Conservation (phyloP, 441 rosid genomes). For the Gossypium davidsonii region DNA sequence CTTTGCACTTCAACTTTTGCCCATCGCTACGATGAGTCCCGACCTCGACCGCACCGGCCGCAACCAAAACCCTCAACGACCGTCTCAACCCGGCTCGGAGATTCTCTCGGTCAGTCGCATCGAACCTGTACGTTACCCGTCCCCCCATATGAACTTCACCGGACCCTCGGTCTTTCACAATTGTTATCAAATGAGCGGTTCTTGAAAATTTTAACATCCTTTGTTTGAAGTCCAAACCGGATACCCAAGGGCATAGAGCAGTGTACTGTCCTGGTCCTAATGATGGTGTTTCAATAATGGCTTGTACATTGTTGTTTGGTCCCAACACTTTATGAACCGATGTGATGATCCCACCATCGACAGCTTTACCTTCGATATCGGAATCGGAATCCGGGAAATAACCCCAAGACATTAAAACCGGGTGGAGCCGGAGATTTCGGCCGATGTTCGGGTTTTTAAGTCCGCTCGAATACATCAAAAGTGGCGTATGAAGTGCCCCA, state of each 20-base stretch:
- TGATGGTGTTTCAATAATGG: conserved; percentile 74
- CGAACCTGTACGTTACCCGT: conserved; percentile 38
- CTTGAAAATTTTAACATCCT: conserved; percentile 66
- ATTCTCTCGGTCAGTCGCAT: conserved; percentile 43
- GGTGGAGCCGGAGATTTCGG: conserved; percentile 68
- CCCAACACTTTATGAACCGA: conserved; percentile 49
- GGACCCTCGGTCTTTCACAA: conserved; percentile 53
- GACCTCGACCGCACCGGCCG: conserved; percentile 91
- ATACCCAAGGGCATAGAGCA: conserved; percentile 57
- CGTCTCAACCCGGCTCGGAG: conserved; percentile 50
- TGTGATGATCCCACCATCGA: conserved; percentile 87
- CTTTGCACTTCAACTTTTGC: conserved; percentile 53
- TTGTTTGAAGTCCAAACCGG: conserved; percentile 57
- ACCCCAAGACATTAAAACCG: conserved; percentile 85
- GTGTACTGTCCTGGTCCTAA: conserved; percentile 53
- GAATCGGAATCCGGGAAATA: conserved; percentile 66
- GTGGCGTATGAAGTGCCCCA: conserved; percentile 78
- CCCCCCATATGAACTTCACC: conserved; percentile 59
- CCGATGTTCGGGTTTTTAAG: conserved; percentile 68
- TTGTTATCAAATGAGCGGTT: conserved; percentile 53
- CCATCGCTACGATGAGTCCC: conserved; percentile 87
- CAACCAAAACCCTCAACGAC: conserved; percentile 64
- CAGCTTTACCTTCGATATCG: conserved; percentile 40
- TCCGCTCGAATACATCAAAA: conserved; percentile 67
- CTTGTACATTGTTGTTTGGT: conserved; percentile 33